Base-by-base conservation (phyloP, 352 stramenopile genomes). In the Globisporangium carolinianum region DNA sequence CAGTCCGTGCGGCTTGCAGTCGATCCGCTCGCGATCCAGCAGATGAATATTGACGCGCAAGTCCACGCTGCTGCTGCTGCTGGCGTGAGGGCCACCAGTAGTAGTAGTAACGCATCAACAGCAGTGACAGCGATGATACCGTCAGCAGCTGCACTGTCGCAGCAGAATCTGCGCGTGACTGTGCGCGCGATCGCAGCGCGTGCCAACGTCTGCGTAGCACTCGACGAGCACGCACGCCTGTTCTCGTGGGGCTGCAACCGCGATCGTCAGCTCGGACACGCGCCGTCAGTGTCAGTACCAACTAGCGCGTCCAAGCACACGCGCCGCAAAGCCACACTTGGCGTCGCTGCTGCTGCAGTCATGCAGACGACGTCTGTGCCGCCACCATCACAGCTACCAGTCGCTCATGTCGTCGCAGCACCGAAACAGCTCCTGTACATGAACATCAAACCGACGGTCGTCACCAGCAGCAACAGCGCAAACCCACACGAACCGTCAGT, bases 221-320 rank as follows among this genome's bases (percentile, higher is more conserved):
- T 86, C 9, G 78, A 88, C 42, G 78, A 81, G 6, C 62, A 77
- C 41, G 63, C 69, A 5, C 69, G 72, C 35, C 50, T 88, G 37
- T 85, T 85, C 32, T 58, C 63, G 0, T 88, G 78, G 75, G 75
- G 78, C 18, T 61, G 75, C 59, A 86, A 86, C 47, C 15, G 37
- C 14, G 53, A 65, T 1, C 61, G 64, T 4, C 75, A 85, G 54
- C 62, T 85, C 32, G 73, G 78, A 11, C 24, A 32, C 24, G 24
- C 24, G 24, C 24, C 24, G 24, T 32, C 24, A 32, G 24, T 32
- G 24, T 32, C 24, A 32, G 24, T 32, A 32, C 24, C 24, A 32
- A 3, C 24, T 32, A 32, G 1, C 24, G 24, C 24, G 24, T 32
- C 24, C 24, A 32, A 32, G 24, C 24, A 32, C 24, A 32, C 24